phyloP scores from a whole-genome alignment of 106 monocot genomes.

The Dioscorea alata region DNA sequence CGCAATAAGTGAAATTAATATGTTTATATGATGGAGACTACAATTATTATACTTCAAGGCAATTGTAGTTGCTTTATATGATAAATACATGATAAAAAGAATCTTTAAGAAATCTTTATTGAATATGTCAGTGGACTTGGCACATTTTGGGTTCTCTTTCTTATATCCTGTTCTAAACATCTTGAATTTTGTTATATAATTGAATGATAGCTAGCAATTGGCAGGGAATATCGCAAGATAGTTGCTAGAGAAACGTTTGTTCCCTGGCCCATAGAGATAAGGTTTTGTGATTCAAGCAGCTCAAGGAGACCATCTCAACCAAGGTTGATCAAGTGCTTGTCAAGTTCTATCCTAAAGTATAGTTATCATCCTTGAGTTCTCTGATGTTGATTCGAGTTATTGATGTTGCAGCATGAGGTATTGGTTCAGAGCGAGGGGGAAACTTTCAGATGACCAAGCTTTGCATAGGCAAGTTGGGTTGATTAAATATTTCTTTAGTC shows the following conservation, averaged over 20 bases:
- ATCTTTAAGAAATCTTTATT: no score
- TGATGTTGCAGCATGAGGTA: conserved; percentile 50
- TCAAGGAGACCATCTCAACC: conserved; percentile 33
- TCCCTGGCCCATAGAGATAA: conserved; percentile 89
- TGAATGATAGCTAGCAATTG: neutral
- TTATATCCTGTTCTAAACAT: neutral
- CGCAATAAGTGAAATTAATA: no score
- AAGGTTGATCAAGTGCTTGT: conserved; percentile 26
- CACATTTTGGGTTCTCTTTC: neutral
- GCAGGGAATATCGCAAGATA: conserved; percentile 56
- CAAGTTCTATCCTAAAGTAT: neutral
- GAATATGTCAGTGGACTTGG: no score
- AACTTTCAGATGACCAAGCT: conserved; percentile 89
- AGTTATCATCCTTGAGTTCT: neutral
- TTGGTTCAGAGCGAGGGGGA: conserved; percentile 91
- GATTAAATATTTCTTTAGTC: neutral
- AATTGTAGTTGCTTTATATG: no score
- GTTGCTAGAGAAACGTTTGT: conserved; percentile 58
- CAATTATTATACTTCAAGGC: no score
- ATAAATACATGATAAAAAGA: no score
- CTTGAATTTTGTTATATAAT: neutral
- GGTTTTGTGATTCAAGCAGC: conserved; percentile 40
- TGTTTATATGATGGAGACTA: no score
- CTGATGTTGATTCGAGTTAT: neutral
- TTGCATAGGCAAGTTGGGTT: conserved; percentile 61